A percentile compares a stretch with the other conserved stretches of the same genome.
phyloP scores from a whole-genome alignment of 2,329 filamentous ascomycete genomes.

The Aspergillus pseudoglaucus region DNA sequence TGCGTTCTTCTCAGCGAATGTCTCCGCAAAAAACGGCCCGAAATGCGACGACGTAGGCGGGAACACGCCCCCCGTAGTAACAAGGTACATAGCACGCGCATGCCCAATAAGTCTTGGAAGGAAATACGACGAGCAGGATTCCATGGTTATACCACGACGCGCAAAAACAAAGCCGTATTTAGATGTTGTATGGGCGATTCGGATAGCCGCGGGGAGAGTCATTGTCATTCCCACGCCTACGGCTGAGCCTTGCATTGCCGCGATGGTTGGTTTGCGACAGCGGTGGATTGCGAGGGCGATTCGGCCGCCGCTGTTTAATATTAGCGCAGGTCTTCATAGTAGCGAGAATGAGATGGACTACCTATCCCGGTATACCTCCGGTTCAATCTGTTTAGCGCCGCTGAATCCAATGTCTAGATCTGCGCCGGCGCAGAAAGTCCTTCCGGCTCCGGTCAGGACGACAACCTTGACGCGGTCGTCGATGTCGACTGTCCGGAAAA shows the following conservation, averaged over 20 bases:
- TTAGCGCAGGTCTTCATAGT: too few species aligned
- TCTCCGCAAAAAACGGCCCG: slow-evolving; percentile 59
- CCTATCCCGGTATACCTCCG: slow-evolving; percentile 50
- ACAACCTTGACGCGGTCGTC: slow-evolving; percentile 51
- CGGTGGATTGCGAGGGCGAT: slow-evolving; percentile 48
- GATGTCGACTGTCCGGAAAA: slow-evolving; percentile 37
- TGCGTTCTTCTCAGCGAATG: slow-evolving; percentile 50
- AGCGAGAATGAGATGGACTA: slow-evolving; percentile 12
- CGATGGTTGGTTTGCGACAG: slow-evolving; percentile 53
- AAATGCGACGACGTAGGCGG: slow-evolving; percentile 41
- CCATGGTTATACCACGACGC: slow-evolving; percentile 63
- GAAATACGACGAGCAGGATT: slow-evolving; percentile 66
- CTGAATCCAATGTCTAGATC: slow-evolving; percentile 50
- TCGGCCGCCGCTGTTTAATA: slow-evolving; percentile 14
- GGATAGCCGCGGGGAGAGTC: slow-evolving; percentile 52
- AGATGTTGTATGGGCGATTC: slow-evolving; percentile 49
- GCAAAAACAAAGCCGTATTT: slow-evolving; percentile 71
- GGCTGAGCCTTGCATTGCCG: slow-evolving; percentile 50
- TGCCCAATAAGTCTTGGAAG: slow-evolving; percentile 62
- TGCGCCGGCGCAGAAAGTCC: slow-evolving; percentile 47
- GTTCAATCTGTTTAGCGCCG: slow-evolving; percentile 32
- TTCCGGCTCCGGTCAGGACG: slow-evolving; percentile 48
- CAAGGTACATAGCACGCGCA: slow-evolving; percentile 25
- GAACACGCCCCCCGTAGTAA: slow-evolving; percentile 61
- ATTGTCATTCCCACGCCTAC: slow-evolving; percentile 55